Evolutionary conservation across 2,329 filamentous ascomycete species (phyloP).

Genomic region (Alternaria atra): DNA sequence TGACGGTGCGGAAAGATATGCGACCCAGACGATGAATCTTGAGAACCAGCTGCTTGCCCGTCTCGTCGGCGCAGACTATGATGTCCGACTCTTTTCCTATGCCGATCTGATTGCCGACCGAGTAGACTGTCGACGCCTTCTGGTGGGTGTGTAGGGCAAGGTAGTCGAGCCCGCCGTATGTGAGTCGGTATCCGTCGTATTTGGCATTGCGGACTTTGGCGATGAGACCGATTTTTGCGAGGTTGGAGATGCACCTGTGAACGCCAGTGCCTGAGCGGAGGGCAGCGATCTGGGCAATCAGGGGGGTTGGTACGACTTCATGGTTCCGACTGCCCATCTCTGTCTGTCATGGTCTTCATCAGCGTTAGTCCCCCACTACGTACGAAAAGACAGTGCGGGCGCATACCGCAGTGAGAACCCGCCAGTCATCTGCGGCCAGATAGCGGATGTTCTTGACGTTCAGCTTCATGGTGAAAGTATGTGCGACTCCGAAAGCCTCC

Average conservation of each 20-base stretch:
- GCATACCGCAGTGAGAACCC: constrained; percentile 85
- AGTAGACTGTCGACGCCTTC: constrained; percentile 82
- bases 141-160: constrained; percentile 92
- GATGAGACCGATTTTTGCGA: constrained; percentile 92
- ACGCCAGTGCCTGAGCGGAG: constrained; percentile 78
- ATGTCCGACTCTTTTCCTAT: constrained; percentile 99
- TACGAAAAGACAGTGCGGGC: constrained; percentile 24
- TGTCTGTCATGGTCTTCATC: constrained; percentile 66
- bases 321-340: constrained; percentile 96
- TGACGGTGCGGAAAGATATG: constrained; percentile 96
- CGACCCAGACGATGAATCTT: constrained; percentile 96
- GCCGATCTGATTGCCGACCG: constrained; percentile 91
- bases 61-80: constrained; percentile 85
- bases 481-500: constrained; percentile 4
- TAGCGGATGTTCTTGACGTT: constrained; percentile 94
- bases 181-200: constrained; percentile 96
- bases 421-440: constrained; percentile 91
- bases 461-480: constrained; percentile 76
- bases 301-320: constrained; percentile 89
- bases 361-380: constrained; percentile 48
- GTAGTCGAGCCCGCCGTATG: constrained; percentile 96
- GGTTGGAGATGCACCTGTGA: constrained; percentile 84
- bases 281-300: constrained; percentile 85
- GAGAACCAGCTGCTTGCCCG: constrained; percentile 79
- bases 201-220: constrained; percentile 93